These are phyloP conservation scores for Alternaria dauci DNA, from an alignment of 2,329 filamentous ascomycete genomes.

Conservation along the genomic window DNA sequence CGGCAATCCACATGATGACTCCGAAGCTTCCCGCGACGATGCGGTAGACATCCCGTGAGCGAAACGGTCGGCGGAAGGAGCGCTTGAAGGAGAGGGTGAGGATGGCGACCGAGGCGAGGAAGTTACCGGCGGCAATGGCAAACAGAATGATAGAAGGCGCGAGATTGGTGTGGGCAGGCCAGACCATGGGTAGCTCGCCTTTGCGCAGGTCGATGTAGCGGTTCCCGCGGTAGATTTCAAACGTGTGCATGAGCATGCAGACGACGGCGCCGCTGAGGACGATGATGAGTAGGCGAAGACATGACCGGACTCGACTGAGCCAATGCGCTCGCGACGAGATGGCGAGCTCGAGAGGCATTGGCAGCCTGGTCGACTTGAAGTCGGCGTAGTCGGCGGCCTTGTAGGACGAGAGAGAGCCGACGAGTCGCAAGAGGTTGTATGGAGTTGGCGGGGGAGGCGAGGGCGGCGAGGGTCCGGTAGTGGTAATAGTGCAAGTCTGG, in stretches of 20 bases:
- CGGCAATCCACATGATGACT: constrained; percentile 46
- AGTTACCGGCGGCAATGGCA: constrained; percentile 44
- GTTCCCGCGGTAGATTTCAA: constrained; percentile 48
- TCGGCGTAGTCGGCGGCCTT: constrained; percentile 31
- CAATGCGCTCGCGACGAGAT: constrained; percentile 42
- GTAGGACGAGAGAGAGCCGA: constrained; percentile 27
- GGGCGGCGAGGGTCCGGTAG: constrained; percentile 16
- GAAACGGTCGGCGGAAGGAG: constrained; percentile 45
- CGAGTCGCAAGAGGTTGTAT: constrained; percentile 28
- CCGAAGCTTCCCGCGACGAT: constrained; percentile 46
- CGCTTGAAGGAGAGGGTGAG: constrained; percentile 44
- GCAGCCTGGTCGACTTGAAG: constrained; percentile 21
- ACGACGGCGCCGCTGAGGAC: constrained; percentile 49
- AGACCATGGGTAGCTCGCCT: constrained; percentile 50
- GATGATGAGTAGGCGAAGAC: constrained; percentile 49
- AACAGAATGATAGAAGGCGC: constrained; percentile 48
- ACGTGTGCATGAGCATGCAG: constrained; percentile 48
- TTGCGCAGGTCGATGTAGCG: constrained; percentile 47
- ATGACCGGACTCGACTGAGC: constrained; percentile 48
- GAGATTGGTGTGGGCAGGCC: constrained; percentile 49
- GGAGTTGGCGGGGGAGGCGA: constrained; percentile 25
- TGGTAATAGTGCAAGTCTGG: constrained; percentile 5
- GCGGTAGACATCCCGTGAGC: constrained; percentile 47
- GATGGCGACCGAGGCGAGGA: constrained; percentile 46
- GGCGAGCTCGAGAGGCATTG: constrained; percentile 42